Evolutionary conservation across 2,329 filamentous ascomycete genomes (phyloP), one percentile per base, ranked within the genome.

Genomic region (Xylaria sp.): DNA sequence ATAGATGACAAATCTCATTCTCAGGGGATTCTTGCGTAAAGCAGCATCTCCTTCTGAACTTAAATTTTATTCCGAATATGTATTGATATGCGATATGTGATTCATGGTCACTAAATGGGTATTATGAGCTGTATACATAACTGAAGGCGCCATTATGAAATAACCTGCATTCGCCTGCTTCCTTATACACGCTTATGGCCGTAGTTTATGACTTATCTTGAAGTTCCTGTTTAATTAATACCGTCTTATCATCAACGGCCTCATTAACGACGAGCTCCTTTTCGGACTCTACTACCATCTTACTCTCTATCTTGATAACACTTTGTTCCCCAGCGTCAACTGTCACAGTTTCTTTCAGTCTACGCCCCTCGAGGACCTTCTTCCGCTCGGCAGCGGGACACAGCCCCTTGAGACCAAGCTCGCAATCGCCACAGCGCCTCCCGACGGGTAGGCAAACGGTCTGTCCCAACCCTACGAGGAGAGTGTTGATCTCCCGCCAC

Each of bases 401-500:
- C 67, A 98, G 80, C 3, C 93, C 93, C 39, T 85, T 85, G 23
- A 91, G 83, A 0, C 93, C 93, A 58, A 98, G 82, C 72, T 92
- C 91, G 81, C 96, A 99, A 58, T 96, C 91, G 20, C 93, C 94
- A 81, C 96, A 99, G 74, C 87, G 89, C 71, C 91, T 86, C 0
- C 92, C 93, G 1, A 95, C 88, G 0, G 94, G 94, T 71, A 94
- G 82, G 78, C 94, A 98, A 25, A 96, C 89, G 0, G 90, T 93
- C 85, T 98, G 94, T 0, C 94, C 94, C 70, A 97, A 85, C 0
- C 94, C 94, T 39, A 98, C 94, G 48, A 98, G 86, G 79, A 97
- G 81, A 82, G 91, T 90, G 80, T 98, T 98, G 79, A 98, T 97
- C 81, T 97, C 93, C 80, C 93, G 92, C 94, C 94, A 98, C 76